Percentiles rank a stretch among this genome's conserved stretches.
Evolutionary conservation across 768 basidiomycete species (phyloP).

Genomic region (Lepiota brunneoincarnata): DNA sequence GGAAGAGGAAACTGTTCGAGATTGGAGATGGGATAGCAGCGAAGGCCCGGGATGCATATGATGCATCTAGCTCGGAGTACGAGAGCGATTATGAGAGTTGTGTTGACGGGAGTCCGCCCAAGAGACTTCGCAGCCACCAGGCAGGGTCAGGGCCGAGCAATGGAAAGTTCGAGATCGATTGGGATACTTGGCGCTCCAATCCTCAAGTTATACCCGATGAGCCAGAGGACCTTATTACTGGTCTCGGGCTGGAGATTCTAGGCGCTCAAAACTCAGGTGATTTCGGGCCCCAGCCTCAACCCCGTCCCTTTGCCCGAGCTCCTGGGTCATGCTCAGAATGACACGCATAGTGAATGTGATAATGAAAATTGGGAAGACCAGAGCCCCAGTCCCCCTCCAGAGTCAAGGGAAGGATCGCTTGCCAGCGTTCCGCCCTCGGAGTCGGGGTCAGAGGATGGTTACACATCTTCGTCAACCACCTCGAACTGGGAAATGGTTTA

Average conservation of each 20-base stretch:
- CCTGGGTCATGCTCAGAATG: background rate
- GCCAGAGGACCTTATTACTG: background rate
- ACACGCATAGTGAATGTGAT: background rate
- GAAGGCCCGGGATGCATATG: background rate
- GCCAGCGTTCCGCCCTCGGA: conserved; percentile 5
- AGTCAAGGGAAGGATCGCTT: conserved; percentile 5
- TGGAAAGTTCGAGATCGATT: background rate
- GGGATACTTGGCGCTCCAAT: background rate
- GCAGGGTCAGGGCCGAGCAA: background rate
- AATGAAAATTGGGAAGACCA: background rate
- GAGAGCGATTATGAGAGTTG: conserved; percentile 5
- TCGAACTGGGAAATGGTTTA: conserved; percentile 16
- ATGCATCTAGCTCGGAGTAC: conserved; percentile 8
- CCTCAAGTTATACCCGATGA: background rate
- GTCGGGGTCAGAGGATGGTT: conserved; percentile 7
- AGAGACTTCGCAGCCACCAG: conserved; percentile 1
- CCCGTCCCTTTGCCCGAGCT: background rate
- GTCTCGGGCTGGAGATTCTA: background rate
- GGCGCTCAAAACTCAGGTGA: background rate
- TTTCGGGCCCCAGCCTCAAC: background rate
- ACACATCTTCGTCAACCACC: conserved; percentile 5
- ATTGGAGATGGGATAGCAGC: background rate
- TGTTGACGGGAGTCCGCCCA: conserved; percentile 6
- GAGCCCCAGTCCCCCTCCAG: conserved; percentile 3
- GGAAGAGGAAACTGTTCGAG: conserved; percentile 6